Conservation (phyloP, 495 filamentous ascomycete species). For the Amorphotheca resinae region DNA sequence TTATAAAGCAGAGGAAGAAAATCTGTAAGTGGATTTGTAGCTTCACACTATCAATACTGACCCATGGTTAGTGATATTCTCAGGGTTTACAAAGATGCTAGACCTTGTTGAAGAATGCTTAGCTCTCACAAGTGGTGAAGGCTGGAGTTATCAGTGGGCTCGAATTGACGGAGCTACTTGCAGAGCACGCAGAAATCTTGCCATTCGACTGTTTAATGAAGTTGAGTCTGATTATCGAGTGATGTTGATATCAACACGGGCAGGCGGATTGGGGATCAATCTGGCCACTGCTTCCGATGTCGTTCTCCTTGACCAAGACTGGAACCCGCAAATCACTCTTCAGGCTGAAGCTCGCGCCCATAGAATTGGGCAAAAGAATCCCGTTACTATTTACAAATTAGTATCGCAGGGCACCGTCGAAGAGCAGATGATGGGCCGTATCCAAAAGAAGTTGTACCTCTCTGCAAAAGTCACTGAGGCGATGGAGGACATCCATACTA, state of each 20-base stretch:
- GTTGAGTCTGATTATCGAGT: constrained; percentile 33
- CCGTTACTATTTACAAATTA: constrained; percentile 74
- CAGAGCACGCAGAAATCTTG: constrained; percentile 42
- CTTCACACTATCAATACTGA: neutral
- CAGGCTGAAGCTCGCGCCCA: constrained; percentile 96
- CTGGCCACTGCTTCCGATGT: constrained; percentile 46
- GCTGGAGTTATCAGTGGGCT: constrained; percentile 33
- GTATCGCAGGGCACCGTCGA: constrained; percentile 80
- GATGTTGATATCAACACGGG: constrained; percentile 52
- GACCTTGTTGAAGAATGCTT: constrained; percentile 49
- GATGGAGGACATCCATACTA: constrained; percentile 40
- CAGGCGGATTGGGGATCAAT: constrained; percentile 54
- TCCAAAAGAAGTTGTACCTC: constrained; percentile 56
- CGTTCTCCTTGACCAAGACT: constrained; percentile 53
- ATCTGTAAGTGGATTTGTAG: constrained; percentile 17
- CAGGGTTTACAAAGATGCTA: constrained; percentile 46
- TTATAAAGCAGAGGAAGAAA: constrained; percentile 45
- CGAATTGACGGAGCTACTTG: constrained; percentile 47
- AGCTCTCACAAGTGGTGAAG: constrained; percentile 32
- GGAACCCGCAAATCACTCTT: constrained; percentile 59
- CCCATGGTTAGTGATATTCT: constrained; percentile 38
- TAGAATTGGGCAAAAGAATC: constrained; percentile 79
- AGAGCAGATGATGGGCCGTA: constrained; percentile 67
- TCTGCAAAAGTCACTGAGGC: constrained; percentile 49
- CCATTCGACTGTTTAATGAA: constrained; percentile 46